Conservation (phyloP, 139 green algal genomes). For the Astrephomene gubernaculifera region DNA sequence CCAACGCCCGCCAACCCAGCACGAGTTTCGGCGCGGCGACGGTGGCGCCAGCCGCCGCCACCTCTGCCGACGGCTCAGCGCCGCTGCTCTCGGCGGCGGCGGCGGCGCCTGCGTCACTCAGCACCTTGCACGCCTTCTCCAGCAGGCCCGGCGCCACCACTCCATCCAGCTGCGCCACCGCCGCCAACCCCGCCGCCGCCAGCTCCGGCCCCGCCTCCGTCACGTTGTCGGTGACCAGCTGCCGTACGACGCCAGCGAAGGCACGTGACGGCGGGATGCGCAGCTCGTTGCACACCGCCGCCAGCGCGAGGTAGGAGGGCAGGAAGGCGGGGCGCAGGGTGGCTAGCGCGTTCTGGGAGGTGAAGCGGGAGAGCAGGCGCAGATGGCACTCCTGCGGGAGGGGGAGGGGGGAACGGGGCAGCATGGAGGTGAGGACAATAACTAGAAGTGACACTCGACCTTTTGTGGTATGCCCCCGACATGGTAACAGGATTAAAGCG, state of each 20-base stretch:
- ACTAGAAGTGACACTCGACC: too few relatives aligned
- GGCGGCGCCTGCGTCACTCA: neutral
- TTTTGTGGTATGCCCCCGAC: too few relatives aligned
- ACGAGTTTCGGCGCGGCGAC: neutral
- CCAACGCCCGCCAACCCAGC: slow-evolving; percentile 5
- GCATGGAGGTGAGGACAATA: too few relatives aligned
- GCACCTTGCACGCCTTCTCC: neutral
- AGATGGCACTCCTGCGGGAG: neutral
- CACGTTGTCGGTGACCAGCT: slow-evolving; percentile 18
- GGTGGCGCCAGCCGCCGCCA: too few relatives aligned
- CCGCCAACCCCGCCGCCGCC: neutral
- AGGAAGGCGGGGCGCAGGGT: slow-evolving; percentile 6
- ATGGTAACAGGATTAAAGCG: too few relatives aligned
- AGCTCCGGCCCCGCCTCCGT: neutral
- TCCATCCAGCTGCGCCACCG: slow-evolving; percentile 21
- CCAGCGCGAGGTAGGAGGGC: neutral
- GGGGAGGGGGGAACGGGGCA: neutral
- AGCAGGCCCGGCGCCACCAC: slow-evolving; percentile 14
- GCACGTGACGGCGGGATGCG: slow-evolving; percentile 2
- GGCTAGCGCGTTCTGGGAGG: neutral
- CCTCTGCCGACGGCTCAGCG: too few relatives aligned
- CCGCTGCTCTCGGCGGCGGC: neutral
- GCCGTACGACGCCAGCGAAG: slow-evolving; percentile 8
- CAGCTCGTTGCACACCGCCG: neutral
- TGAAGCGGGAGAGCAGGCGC: neutral